Percentiles rank a stretch among this genome's conserved stretches.
Evolutionary conservation across 768 basidiomycete species (phyloP).

Genomic region (Scleroderma bovista): DNA sequence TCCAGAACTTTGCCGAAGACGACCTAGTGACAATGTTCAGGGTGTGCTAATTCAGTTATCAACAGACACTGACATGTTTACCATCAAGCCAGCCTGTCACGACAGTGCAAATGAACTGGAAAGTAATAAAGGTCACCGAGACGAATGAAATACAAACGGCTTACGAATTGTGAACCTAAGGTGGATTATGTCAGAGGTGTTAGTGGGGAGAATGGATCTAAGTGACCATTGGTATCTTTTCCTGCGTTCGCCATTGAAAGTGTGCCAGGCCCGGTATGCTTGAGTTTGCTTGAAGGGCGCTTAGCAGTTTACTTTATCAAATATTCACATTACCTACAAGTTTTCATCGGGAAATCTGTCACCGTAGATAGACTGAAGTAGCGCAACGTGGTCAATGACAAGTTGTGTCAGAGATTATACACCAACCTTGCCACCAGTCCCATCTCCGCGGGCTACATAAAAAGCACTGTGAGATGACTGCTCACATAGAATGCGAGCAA

Average conservation of each 20-base stretch:
- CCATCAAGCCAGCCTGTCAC: conserved; percentile 88
- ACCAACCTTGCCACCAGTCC: conserved; percentile 83
- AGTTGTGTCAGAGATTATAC: not conserved
- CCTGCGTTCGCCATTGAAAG: conserved; percentile 95
- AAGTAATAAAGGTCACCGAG: not conserved
- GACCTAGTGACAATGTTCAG: conserved; percentile 45
- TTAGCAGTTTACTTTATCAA: not conserved
- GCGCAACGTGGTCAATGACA: conserved; percentile 2
- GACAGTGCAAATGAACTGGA: conserved; percentile 87
- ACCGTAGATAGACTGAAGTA: conserved; percentile 80
- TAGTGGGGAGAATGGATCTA: not conserved
- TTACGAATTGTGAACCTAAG: conserved; percentile 81
- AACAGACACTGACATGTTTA: conserved; percentile 56
- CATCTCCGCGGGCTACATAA: conserved; percentile 69
- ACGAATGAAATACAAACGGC: conserved; percentile 16
- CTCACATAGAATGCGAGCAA: conserved; percentile 15
- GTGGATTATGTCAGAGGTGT: conserved; percentile 4
- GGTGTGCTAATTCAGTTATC: not conserved
- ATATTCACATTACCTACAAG: conserved; percentile 52
- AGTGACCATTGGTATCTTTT: conserved; percentile 84
- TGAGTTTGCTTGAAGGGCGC: conserved; percentile 69
- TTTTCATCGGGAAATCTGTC: conserved; percentile 93
- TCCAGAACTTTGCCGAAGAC: conserved; percentile 92
- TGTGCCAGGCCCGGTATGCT: conserved; percentile 81
- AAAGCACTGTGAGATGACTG: conserved; percentile 10